Evolutionary conservation across 2,329 filamentous ascomycete species (phyloP).

Genomic region (Epichloe typhina): DNA sequence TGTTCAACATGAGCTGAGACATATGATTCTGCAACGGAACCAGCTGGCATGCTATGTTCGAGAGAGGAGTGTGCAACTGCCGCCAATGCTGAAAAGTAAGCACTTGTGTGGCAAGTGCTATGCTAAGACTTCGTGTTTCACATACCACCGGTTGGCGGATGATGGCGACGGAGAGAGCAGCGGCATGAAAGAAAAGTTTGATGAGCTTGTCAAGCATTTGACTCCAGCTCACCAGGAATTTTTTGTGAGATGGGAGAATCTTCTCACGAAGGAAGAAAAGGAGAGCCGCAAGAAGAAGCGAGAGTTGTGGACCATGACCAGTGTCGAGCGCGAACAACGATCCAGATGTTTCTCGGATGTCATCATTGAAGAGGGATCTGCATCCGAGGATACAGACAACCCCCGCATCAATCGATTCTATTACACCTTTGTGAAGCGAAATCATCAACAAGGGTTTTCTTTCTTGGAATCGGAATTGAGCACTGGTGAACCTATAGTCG

Average conservation of each 20-base stretch:
- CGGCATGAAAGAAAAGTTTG: constrained; percentile 69
- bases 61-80: constrained; percentile 65
- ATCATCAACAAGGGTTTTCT: constrained; percentile 50
- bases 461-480: constrained; percentile 84
- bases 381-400: constrained; percentile 52
- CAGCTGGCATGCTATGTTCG: constrained; percentile 75
- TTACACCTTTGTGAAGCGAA: constrained; percentile 72
- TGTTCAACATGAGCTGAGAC: constrained; percentile 74
- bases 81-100: constrained; percentile 72
- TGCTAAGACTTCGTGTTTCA: constrained; percentile 79
- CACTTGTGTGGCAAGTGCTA: constrained; percentile 80
- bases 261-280: constrained; percentile 89
- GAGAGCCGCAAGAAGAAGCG: constrained; percentile 76
- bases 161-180: constrained; percentile 70
- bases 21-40: constrained; percentile 96
- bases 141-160: constrained; percentile 85
- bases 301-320: constrained; percentile 94
- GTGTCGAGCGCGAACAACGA: constrained; percentile 71
- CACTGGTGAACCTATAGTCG: constrained; percentile 83
- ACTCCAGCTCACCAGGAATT: constrained; percentile 64
- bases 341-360: constrained; percentile 86
- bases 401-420: constrained; percentile 83
- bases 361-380: constrained; percentile 66
- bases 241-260: constrained; percentile 80
- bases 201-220: constrained; percentile 67